Base-by-base conservation (phyloP, 2,329 filamentous ascomycete species). In the Mollisiaceae sp. region DNA sequence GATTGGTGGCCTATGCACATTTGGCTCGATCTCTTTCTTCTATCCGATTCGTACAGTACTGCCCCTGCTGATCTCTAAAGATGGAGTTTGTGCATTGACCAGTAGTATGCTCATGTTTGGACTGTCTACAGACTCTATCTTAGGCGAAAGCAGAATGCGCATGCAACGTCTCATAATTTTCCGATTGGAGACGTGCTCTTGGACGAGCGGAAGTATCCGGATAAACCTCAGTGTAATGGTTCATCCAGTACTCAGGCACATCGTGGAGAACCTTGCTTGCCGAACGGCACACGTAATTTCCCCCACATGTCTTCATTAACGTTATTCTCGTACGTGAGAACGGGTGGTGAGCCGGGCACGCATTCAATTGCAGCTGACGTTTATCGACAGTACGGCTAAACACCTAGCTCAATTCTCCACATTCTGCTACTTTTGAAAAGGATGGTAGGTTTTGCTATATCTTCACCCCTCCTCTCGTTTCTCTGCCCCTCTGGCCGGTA, bases 241-340 rank as follows among this genome's bases (percentile, higher is more conserved):
- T 52, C 20, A 52, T 52, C 47, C 47, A 9, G 47, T 32, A 24
- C 47, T 52, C 47, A 52, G 47, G 47, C 47, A 52, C 47, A 52
- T 52, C 11, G 47, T 27, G 50, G 24, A 35, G 50, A 54, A 54
- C 50, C 50, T 35, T 54, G 50, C 50, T 54, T 35, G 50, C 50
- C 50, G 6, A 54, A 18, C 27, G 32, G 14, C 27, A 18, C 11
- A 6, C 22, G 14, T 18, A 20, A 14, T 35, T 54, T 32, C 9
- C 5, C 14, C 22, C 24, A 11, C 8, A 11, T 9, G n/a, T 32
- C 4, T 27, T 54, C 24, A 35, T 54, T 15, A 8, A 32, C 18
- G 22, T 54, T 35, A 15, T 9, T 18, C 45, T 14, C 4, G 6
- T 54, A 14, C 4, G 8, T 5, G 50, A 35, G 18, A 4, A 15